A percentile compares a stretch with the other conserved stretches of the same genome.
phyloP scores from a whole-genome alignment of 2,329 filamentous ascomycete genomes.

The Mollisia scopiformis region DNA sequence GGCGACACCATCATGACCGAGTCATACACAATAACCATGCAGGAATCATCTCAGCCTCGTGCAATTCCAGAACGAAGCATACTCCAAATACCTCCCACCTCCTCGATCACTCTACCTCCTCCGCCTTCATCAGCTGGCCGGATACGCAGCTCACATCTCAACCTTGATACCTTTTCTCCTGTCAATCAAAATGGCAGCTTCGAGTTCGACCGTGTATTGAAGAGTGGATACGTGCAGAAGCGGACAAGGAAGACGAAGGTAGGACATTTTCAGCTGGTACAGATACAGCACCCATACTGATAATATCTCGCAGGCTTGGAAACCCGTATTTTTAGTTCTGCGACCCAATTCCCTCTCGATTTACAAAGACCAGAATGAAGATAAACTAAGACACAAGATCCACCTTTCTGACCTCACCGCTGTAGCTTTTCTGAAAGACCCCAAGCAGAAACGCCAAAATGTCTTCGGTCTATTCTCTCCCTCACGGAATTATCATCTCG shows the following conservation, averaged over 20 bases:
- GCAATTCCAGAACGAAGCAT: constrained; percentile 28
- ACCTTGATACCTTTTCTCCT: constrained; percentile 73
- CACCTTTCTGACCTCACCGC: constrained; percentile 88
- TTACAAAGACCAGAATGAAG: constrained; percentile 91
- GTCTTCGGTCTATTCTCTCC: constrained; percentile 93
- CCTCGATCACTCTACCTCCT: constrained; percentile 22
- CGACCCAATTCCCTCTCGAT: constrained; percentile 88
- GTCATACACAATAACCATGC: constrained; percentile 12
- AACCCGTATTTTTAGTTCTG: constrained; percentile 84
- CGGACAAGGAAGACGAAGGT: constrained; percentile 94
- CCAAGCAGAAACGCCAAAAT: constrained; percentile 83
- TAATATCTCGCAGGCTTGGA: constrained; percentile 72
- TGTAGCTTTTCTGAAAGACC: constrained; percentile 84
- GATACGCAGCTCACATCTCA: constrained; percentile 46
- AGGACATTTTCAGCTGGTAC: constrained; percentile 20
- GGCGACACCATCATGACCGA: constrained; percentile 15
- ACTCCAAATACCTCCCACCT: constrained; percentile 27
- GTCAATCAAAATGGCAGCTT: constrained; percentile 96
- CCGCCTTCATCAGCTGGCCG: constrained; percentile 28
- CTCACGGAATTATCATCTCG: constrained; percentile 88
- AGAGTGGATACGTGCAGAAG: constrained; percentile 83
- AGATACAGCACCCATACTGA: neutral
- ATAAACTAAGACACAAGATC: constrained; percentile 86
- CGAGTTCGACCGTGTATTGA: constrained; percentile 92
- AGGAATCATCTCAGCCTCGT: constrained; percentile 27